Base-by-base conservation (phyloP, 805 yeast species). In the Candida boidinii region DNA sequence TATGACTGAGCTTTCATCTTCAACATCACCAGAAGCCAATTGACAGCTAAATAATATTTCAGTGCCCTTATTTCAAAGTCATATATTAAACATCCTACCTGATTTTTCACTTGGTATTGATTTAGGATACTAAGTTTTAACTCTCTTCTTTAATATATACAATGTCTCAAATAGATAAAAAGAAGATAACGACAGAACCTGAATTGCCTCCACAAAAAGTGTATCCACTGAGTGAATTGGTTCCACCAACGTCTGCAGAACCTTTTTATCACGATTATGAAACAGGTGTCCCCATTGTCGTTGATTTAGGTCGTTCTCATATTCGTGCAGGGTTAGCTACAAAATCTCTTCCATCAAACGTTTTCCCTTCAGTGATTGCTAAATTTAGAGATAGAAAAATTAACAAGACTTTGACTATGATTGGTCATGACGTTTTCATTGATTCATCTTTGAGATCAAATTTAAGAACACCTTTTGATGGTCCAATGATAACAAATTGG, bases 401-500 rank as follows among this genome's bases (percentile, higher is more conserved):
- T n/a, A 65, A 62, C 38, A 65, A 61, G 37, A 66, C 76, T 5
- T 67, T 81, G 43, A 75, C 92, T 0, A 66, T 83, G 36, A 76
- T 85, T 3, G 99, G 99, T 3, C 74, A 81, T 46, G 97, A 90
- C 53, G 73, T 77, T 14, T 74, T 66, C 48, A 50, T 82, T 20
- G 97, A 88, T 45, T 69, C 78, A 7, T 59, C 80, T 2, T 70
- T 82, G 29, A 71, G 78, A 40, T 66, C 83, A 13, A 78, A 79
- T 34, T 70, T 84, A 22, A 77, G 73, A 46, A 64, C 84, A 4
- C 95, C 96, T 0, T 90, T 72, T 50, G 98, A 92, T 54, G 95
- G 95, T 0, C 72, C 84, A 4, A 61, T 86, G 44, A 64, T 92
- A 23, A 79, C 94, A 17, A 94, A 88, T 53, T 94, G 97, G 97